Evolutionary conservation across 73 alveolate species (phyloP), one percentile per base, ranked within the genome.

Genomic region (Paramecium octaurelia): DNA sequence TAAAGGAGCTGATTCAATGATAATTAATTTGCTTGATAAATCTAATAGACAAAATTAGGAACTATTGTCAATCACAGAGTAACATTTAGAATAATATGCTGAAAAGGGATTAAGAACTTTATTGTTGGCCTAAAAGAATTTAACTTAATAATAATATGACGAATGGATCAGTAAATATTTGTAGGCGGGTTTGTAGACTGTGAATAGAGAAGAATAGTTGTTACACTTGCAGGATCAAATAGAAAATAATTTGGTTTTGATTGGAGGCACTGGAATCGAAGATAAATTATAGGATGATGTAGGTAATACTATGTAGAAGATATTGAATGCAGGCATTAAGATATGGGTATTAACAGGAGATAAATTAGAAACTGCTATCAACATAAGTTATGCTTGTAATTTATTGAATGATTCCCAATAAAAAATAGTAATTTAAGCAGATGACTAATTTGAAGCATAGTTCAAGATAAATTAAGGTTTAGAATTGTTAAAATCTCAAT

Each of bases 301-400:
- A 18, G 97, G 97, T 6, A 95, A 90, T 42, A 93, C 97, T 24
- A 89, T 89, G 59, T 58, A 89, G 36, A 83, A 60, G 46, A 54
- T 96, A 88, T 88, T 94, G 44, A 94, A 94, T 20, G 96, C 98
- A 38, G 98, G 98, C 1, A 96, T 97, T 54, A 96, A 96, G 90
- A 93, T 97, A 54, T 98, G 99, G 99, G 97, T 98, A 89, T 93
- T 98, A 24, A 98, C 99, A 8, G 99, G 99, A 14, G 99, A 98
- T 92, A 98, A 98, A 85, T 92, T 96, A 92, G 99, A 98, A 92
- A 98, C 99, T 36, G 99, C 99, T 24, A 96, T 96, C 29, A 98
- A 98, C 85, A 97, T 97, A 57, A 98, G 99, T 40, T 93, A 89
- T 58, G 70, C 93, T 14, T 93, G 95, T 77, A 58, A 73, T 27